phyloP scores from a whole-genome alignment of 768 basidiomycete genomes.

The Asterophora parasitica region DNA sequence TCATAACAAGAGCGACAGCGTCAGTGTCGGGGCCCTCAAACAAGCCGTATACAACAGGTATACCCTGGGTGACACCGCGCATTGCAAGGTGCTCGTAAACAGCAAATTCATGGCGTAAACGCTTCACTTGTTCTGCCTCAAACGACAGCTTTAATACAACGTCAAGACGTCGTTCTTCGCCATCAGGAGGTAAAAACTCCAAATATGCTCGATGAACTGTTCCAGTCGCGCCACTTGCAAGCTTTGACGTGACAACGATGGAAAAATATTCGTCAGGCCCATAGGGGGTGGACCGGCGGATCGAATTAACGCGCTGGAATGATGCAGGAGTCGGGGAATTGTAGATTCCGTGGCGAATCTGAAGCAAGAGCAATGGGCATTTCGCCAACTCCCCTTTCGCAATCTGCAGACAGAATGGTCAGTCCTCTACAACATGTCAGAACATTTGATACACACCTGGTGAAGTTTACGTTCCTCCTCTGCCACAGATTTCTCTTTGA shows the following conservation, averaged over 20 bases:
- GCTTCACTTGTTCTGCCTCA: slow-evolving; percentile 3
- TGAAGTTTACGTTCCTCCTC: background rate
- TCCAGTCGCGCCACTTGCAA: slow-evolving; percentile 12
- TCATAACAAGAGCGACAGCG: slow-evolving; percentile 14
- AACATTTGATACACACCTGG: background rate
- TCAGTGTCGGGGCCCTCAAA: slow-evolving; percentile 14
- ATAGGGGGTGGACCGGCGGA: no score
- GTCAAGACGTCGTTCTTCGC: no score
- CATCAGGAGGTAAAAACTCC: no score
- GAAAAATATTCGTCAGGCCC: slow-evolving; percentile 7
- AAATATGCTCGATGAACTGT: slow-evolving; percentile 8
- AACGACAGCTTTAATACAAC: slow-evolving; percentile 17
- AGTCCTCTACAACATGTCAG: background rate
- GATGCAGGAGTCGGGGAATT: slow-evolving; percentile 10
- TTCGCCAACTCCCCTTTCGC: slow-evolving; percentile 1
- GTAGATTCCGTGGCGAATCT: slow-evolving; percentile 10
- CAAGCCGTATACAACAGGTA: slow-evolving; percentile 11
- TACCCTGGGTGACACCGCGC: slow-evolving; percentile 8
- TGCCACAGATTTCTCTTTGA: background rate
- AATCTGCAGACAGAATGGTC: background rate
- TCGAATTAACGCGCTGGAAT: no score
- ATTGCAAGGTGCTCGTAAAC: slow-evolving; percentile 6
- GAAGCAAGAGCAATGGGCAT: slow-evolving; percentile 8
- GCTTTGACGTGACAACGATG: slow-evolving; percentile 9
- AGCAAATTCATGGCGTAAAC: slow-evolving; percentile 14